Evolutionary conservation across 2,329 filamentous ascomycete species (phyloP).

Genomic region (Monosporascus sp.): DNA sequence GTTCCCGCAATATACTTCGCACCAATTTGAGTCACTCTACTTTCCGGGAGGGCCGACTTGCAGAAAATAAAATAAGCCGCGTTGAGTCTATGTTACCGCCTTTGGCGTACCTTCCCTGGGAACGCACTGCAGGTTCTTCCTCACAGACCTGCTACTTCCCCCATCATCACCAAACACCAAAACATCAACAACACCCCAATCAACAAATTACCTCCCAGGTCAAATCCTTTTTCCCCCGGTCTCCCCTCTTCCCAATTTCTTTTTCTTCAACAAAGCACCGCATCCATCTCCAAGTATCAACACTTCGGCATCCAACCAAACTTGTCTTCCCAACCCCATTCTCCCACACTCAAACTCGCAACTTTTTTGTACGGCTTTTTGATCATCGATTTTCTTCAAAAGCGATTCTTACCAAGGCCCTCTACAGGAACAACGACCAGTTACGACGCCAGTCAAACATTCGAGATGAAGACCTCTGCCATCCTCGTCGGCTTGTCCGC

Average conservation of each 20-base stretch:
- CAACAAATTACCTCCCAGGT: neutral
- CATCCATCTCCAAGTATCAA: neutral
- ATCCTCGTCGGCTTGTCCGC: constrained; percentile 38
- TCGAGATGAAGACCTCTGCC: constrained; percentile 47
- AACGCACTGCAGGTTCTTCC: neutral
- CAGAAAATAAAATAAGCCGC: neutral
- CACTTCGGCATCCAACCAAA: constrained; percentile 18
- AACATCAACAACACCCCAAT: neutral
- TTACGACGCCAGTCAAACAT: neutral
- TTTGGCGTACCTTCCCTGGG: neutral
- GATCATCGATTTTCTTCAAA: constrained; percentile 28
- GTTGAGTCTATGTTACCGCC: neutral
- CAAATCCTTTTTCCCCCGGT: neutral
- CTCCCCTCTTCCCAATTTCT: neutral
- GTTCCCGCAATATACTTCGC: neutral
- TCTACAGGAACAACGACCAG: constrained; percentile 7
- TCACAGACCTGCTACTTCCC: neutral
- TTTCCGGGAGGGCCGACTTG: neutral
- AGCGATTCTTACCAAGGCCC: constrained; percentile 23
- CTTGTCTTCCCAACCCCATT: constrained; percentile 5
- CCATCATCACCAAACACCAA: neutral
- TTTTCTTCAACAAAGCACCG: neutral
- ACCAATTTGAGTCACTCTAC: neutral
- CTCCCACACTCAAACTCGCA: constrained; percentile 14
- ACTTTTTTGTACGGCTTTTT: constrained; percentile 26